Percentiles rank a stretch among this genome's conserved stretches.
Conservation (phyloP, 306 rosid genomes). For the Cucumis cinereus region DNA sequence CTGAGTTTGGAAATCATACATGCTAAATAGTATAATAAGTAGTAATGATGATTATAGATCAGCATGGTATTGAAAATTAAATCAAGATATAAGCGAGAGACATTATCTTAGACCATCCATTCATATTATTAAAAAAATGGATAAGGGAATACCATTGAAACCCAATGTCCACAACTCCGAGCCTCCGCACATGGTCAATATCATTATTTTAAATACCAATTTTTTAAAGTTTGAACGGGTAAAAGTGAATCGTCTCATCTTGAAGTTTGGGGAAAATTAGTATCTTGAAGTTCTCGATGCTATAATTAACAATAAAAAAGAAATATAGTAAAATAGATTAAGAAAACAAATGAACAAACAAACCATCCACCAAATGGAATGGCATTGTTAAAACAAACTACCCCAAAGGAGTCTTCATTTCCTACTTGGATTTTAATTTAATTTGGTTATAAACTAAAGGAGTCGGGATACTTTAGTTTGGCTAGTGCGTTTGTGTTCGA, state of each 20-base stretch:
- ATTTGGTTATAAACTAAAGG: too few species aligned
- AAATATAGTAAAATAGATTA: not conserved
- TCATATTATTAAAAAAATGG: not conserved
- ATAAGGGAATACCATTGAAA: not conserved
- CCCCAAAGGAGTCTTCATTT: not conserved
- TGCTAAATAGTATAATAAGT: not conserved
- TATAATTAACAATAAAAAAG: not conserved
- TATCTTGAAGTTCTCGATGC: not conserved
- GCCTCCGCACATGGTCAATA: not conserved
- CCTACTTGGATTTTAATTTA: not conserved
- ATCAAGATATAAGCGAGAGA: not conserved
- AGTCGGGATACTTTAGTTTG: too few species aligned
- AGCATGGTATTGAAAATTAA: not conserved
- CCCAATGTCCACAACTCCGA: not conserved
- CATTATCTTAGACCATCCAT: not conserved
- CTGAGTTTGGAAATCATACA: not conserved
- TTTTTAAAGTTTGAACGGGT: not conserved
- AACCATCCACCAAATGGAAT: not conserved
- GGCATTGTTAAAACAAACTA: not conserved
- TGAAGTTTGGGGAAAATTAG: not conserved
- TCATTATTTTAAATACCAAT: not conserved
- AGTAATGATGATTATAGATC: too few species aligned
- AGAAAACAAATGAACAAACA: not conserved
- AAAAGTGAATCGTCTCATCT: not conserved
- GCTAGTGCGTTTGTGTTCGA: too few species aligned